phyloP scores from a whole-genome alignment of 768 basidiomycete species.

The Austroboletus festivus region DNA sequence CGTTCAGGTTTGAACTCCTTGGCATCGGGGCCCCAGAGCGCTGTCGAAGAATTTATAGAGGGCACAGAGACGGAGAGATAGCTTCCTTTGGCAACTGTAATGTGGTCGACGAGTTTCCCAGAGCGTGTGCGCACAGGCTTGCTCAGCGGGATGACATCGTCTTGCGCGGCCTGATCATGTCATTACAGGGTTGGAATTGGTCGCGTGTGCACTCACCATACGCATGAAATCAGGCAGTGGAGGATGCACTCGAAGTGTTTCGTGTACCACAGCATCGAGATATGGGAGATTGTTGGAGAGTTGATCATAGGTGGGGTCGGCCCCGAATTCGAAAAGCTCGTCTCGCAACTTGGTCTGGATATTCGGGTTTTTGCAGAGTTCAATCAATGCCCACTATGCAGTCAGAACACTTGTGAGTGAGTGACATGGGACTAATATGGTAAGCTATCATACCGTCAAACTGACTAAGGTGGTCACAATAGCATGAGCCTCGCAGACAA shows the following conservation, averaged over 20 bases:
- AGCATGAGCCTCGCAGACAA: too few species aligned
- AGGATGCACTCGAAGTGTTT: conserved; percentile 44
- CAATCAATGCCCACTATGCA: conserved; percentile 51
- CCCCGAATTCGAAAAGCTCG: conserved; percentile 43
- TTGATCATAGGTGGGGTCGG: conserved; percentile 55
- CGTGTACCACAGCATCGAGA: conserved; percentile 51
- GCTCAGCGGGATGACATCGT: conserved; percentile 59
- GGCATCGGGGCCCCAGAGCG: conserved; percentile 60
- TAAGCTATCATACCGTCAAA: conserved; percentile 13
- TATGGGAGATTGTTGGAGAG: conserved; percentile 49
- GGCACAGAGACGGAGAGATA: conserved; percentile 41
- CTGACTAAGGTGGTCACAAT: conserved; percentile 10
- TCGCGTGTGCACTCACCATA: conserved; percentile 3
- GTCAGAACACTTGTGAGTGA: neutral
- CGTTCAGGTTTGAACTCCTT: conserved; percentile 60
- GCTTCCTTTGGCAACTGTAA: conserved; percentile 49
- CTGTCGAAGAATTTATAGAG: conserved; percentile 47
- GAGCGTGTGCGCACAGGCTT: conserved; percentile 43
- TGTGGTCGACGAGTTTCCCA: conserved; percentile 37
- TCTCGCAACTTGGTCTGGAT: conserved; percentile 47
- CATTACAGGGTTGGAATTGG: neutral
- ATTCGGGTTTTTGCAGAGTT: conserved; percentile 44
- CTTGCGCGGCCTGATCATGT: conserved; percentile 41
- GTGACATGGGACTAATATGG: neutral
- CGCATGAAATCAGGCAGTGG: conserved; percentile 29